phyloP scores from a whole-genome alignment of 192 early-diverging fungal species.

The Geranomyces michiganensis region DNA sequence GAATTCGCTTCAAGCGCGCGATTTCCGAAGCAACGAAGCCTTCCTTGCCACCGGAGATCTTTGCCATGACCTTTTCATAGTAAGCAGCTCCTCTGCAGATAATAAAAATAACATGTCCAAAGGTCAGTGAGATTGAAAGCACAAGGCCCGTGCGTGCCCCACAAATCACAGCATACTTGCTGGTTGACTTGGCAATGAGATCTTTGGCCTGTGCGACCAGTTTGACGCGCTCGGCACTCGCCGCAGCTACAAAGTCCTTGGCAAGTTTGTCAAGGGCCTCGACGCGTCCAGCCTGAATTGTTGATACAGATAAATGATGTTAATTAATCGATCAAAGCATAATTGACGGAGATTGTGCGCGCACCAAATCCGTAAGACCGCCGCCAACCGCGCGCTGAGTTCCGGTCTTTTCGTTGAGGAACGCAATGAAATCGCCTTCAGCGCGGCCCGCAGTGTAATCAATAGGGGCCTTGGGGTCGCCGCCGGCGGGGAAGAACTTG shows the following conservation, averaged over 20 bases:
- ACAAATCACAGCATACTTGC: too few relatives aligned
- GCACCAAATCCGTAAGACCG: constrained; percentile 61
- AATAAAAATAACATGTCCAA: too few relatives aligned
- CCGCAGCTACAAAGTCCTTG: constrained; percentile 60
- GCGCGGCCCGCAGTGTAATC: too few relatives aligned
- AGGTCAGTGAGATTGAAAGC: too few relatives aligned
- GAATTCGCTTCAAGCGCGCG: constrained; percentile 78
- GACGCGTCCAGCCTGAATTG: constrained; percentile 69
- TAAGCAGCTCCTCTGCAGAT: constrained; percentile 68
- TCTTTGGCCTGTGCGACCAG: constrained; percentile 49
- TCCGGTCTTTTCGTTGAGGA: too few relatives aligned
- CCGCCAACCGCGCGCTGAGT: constrained; percentile 57
- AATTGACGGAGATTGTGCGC: constrained; percentile 32
- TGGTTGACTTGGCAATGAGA: constrained; percentile 15
- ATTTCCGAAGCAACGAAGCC: constrained; percentile 80
- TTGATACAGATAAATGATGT: too few relatives aligned
- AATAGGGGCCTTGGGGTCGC: too few relatives aligned
- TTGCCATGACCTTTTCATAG: constrained; percentile 93
- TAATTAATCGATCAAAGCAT: background rate
- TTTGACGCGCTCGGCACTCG: constrained; percentile 46
- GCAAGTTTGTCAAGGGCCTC: constrained; percentile 61
- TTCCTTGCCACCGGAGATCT: constrained; percentile 64
- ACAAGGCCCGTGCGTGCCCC: too few relatives aligned
- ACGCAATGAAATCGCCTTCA: constrained; percentile 33
- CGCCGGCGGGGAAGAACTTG: too few relatives aligned